Evolutionary conservation across 176 grass and related monocot genomes (phyloP), one percentile per base, ranked within the genome.

Genomic region (Musa troglodytarum): DNA sequence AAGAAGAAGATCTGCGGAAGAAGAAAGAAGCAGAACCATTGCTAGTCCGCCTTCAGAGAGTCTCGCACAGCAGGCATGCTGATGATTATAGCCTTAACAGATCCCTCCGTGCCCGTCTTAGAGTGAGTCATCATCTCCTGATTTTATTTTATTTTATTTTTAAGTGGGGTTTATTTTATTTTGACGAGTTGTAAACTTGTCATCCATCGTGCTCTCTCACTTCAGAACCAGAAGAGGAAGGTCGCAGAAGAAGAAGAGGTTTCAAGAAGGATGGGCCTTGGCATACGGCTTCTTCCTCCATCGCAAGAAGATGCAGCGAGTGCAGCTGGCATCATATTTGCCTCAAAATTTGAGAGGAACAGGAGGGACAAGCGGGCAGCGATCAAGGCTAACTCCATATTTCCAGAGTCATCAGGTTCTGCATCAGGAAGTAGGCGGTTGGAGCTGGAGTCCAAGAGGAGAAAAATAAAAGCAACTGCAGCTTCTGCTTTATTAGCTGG

Each of bases 1-100:
- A 88, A 73, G 95, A 87, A 87, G 90, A 92, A 83, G 90, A 99
- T 87, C 55, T 89, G 72, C 73, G 83, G 16, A 94, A 99, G 84
- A 99, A 99, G 86, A 99, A 94, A 92, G 95, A 92, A 83, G 84
- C 85, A 50, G 95, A 94, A 2, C 95, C 95, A 56, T 71, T 99
- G 79, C 78, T 99, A 78, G 82, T 99, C 75, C 84, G 88, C 65
- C 86, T 99, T 80, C 95, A 94, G 67, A 84, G 85, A 77, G 77
- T 99, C 16, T 99, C 95, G 34, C 88, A 99, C 57, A 89, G 80
- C 54, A 71, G 86, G 3, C 88, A 99, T 71, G 85, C 80, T 23
- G 75, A 99, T 82, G 95, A 99, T 74, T 99, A 99, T 83, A 69
- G 71, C 21, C 80, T 94, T 28, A 99, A 99, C 75, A 91, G 88